Conservation (phyloP, 2,329 filamentous ascomycete genomes). For the Aureobasidium pullulans region DNA sequence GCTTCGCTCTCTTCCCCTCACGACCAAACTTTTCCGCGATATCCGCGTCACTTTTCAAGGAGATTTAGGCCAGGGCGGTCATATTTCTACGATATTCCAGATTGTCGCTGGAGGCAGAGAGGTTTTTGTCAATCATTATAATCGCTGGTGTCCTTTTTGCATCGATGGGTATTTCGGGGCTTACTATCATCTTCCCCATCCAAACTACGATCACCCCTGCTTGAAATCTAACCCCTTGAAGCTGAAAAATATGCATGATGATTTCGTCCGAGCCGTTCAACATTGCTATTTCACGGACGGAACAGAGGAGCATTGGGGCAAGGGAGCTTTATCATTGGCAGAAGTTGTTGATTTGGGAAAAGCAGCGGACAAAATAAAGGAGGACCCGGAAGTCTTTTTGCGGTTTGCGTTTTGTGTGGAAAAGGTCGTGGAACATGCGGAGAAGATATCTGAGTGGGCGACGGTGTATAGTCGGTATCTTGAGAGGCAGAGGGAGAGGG, state of each 20-base stretch:
- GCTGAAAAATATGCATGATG: slow-evolving; percentile 2
- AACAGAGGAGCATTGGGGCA: neutral
- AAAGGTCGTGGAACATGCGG: neutral
- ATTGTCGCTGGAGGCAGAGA: neutral
- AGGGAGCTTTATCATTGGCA: neutral
- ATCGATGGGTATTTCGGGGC: slow-evolving; percentile 5
- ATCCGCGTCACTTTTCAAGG: slow-evolving; percentile 7
- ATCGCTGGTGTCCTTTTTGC: neutral
- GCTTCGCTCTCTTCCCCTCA: neutral
- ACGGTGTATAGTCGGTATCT: neutral
- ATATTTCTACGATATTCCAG: neutral
- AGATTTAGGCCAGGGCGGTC: neutral
- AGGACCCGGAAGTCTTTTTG: neutral
- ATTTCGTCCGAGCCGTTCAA: neutral
- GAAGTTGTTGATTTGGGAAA: neutral
- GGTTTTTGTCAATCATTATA: neutral
- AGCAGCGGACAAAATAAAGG: neutral
- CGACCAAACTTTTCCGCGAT: neutral
- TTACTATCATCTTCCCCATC: neutral
- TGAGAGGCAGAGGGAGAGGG: neutral
- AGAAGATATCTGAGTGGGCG: neutral
- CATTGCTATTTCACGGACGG: neutral
- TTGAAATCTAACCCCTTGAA: neutral
- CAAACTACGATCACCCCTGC: neutral
- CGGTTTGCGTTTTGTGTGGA: neutral